These are phyloP conservation scores for Spironucleus salmonicida DNA, from an alignment of 208 protist species.

Conservation along the genomic window DNA sequence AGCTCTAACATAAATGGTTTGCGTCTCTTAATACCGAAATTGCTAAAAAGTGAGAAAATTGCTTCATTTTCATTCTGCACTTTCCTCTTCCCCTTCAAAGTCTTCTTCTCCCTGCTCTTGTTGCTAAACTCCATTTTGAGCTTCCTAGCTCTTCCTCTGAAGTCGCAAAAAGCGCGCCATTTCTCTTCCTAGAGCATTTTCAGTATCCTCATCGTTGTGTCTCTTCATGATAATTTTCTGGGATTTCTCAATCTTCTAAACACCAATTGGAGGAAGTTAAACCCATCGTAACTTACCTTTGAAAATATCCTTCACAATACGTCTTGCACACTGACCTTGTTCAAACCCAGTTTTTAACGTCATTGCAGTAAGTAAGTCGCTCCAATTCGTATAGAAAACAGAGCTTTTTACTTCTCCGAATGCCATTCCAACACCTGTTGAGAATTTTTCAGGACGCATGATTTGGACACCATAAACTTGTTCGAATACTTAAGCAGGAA, in stretches of 20 bases:
- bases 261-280: background rate
- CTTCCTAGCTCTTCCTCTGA: too few species aligned
- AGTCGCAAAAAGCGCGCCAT: too few species aligned
- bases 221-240: too few species aligned
- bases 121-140: too few species aligned
- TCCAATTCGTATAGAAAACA: background rate
- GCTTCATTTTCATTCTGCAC: too few species aligned
- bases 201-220: too few species aligned
- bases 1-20: too few species aligned
- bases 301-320: conserved; percentile 4
- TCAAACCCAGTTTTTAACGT: background rate
- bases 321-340: background rate
- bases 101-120: too few species aligned
- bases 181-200: too few species aligned
- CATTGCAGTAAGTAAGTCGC: background rate
- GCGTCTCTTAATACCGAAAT: too few species aligned
- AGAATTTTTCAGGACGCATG: background rate
- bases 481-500: conserved; percentile 12
- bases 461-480: conserved; percentile 3
- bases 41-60: too few species aligned
- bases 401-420: background rate
- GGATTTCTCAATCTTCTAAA: background rate
- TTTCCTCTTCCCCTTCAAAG: too few species aligned
- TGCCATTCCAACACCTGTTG: background rate
- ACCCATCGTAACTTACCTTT: conserved; percentile 20